Evolutionary conservation across 352 stramenopile species (phyloP).

Genomic region (Globisporangium uncinulatum): DNA sequence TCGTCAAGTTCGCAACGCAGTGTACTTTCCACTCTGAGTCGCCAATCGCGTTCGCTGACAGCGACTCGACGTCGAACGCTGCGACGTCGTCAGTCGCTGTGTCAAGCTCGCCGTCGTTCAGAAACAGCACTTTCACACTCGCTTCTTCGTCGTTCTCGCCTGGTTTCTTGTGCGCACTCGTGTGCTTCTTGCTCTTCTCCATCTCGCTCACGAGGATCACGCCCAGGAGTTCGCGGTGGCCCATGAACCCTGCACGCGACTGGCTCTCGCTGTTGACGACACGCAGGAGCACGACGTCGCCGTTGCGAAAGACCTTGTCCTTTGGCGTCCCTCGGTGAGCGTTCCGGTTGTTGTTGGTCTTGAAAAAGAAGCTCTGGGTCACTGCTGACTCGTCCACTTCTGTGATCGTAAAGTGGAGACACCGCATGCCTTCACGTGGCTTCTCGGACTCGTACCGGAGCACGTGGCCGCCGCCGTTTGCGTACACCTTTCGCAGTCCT

Average conservation of each 20-base stretch:
- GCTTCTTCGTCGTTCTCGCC: conserved; percentile 55
- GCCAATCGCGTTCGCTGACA: conserved; percentile 56
- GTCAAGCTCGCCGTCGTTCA: conserved; percentile 78
- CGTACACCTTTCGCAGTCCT: conserved; percentile 41
- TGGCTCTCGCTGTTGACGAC: conserved; percentile 19
- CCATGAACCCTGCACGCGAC: conserved; percentile 25
- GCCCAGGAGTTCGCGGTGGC: conserved; percentile 60
- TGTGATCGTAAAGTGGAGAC: conserved; percentile 65
- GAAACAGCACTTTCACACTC: conserved; percentile 63
- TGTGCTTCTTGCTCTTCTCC: conserved; percentile 53
- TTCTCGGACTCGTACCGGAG: conserved; percentile 82
- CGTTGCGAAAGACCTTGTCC: conserved; percentile 75
- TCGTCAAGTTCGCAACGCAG: conserved; percentile 75
- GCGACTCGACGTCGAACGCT: conserved; percentile 55
- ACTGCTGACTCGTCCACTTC: conserved; percentile 31
- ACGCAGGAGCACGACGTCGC: conserved; percentile 67
- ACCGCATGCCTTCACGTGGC: conserved; percentile 73
- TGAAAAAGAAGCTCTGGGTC: conserved; percentile 17
- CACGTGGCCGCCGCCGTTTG: conserved; percentile 40
- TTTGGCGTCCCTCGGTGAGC: conserved; percentile 23
- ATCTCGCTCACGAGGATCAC: conserved; percentile 72
- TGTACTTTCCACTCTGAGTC: conserved; percentile 78
- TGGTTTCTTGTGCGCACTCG: conserved; percentile 28
- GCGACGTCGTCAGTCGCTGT: conserved; percentile 51
- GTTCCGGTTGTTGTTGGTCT: conserved; percentile 7